Percentiles rank a stretch among this genome's conserved stretches.
Conservation (phyloP, 306 rosid genomes). For the Arachis stenosperma region DNA sequence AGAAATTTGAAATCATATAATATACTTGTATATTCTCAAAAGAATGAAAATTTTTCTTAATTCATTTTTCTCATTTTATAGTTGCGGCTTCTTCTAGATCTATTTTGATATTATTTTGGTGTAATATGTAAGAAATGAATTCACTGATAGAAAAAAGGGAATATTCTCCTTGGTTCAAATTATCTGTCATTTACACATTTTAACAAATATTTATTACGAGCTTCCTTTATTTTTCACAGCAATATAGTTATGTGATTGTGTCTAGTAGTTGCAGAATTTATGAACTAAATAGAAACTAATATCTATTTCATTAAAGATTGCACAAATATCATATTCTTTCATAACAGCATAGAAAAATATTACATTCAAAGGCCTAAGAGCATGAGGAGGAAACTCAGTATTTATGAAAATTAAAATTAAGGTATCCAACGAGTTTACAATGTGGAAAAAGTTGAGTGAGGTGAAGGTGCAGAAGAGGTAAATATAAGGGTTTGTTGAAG, state of each 20-base stretch:
- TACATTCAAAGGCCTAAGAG: not conserved
- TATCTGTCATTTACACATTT: not conserved
- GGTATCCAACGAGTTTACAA: no score
- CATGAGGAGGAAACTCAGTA: not conserved
- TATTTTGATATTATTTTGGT: conserved; percentile 39
- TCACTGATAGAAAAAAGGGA: conserved; percentile 3
- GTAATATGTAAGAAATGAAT: conserved; percentile 34
- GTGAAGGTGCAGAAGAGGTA: no score
- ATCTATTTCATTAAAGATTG: not conserved
- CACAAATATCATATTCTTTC: not conserved
- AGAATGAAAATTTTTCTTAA: not conserved
- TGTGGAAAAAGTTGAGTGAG: no score
- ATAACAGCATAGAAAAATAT: not conserved
- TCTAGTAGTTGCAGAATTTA: not conserved
- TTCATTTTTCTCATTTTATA: not conserved
- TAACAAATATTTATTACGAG: no score
- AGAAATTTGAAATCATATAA: conserved; percentile 23
- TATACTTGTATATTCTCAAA: conserved; percentile 35
- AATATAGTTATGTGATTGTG: no score
- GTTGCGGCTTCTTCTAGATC: conserved; percentile 37
- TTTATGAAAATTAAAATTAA: not conserved
- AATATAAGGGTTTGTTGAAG: no score
- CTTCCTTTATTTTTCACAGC: no score
- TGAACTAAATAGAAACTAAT: conserved; percentile 2
- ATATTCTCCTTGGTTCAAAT: not conserved